Evolutionary conservation across 441 rosid species (phyloP).

Genomic region (Manihot esculenta): DNA sequence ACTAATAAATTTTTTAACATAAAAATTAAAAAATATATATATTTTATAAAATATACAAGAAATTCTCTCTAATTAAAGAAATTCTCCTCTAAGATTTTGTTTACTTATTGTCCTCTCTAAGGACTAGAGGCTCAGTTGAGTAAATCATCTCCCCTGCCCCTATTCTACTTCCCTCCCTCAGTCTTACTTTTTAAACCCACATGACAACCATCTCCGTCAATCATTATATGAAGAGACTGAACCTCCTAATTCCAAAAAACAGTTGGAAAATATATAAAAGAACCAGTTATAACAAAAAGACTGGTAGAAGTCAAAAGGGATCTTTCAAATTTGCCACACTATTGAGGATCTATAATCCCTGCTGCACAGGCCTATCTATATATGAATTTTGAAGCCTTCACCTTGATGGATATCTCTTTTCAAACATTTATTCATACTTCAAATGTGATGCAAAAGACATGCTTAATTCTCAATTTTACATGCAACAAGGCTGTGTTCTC

Average conservation of each 20-base stretch:
- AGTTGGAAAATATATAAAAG: not conserved
- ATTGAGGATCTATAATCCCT: not conserved
- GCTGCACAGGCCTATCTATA: not conserved
- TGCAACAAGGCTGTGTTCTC: no score
- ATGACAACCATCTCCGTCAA: not conserved
- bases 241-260: not conserved
- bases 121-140: no score
- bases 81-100: not conserved
- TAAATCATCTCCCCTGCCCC: not conserved
- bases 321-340: not conserved
- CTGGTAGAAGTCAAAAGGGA: not conserved
- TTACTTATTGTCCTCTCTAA: no score
- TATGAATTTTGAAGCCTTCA: not conserved
- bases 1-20: no score
- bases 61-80: no score
- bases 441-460: no score
- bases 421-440: not conserved
- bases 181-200: not conserved
- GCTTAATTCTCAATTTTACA: not conserved
- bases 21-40: no score
- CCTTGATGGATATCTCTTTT: not conserved
- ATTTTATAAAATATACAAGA: no score
- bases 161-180: not conserved
- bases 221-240: not conserved
- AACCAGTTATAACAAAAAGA: not conserved